Evolutionary conservation across 305 asterid species (phyloP).

Genomic region (Solanum aculeatissimum): DNA sequence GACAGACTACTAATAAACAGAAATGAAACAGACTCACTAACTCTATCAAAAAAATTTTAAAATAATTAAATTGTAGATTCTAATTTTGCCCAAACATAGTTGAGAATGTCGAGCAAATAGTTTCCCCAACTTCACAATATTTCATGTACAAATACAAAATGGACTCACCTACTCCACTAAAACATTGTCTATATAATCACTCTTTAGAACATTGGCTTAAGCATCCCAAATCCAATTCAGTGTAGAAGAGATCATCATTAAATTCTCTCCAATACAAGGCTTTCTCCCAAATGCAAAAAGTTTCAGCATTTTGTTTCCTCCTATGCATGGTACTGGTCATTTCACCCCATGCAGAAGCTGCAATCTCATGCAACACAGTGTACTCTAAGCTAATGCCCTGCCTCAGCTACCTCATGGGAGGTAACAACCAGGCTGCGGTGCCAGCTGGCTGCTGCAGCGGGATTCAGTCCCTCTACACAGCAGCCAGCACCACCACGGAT

Average conservation of each 20-base stretch:
- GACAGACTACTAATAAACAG: background rate
- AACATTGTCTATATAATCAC: background rate
- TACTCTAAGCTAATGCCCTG: conserved; percentile 8
- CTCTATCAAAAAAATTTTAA: too few species aligned
- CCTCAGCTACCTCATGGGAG: conserved; percentile 4
- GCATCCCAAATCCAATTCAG: background rate
- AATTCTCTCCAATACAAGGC: background rate
- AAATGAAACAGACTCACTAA: background rate
- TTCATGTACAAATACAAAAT: background rate
- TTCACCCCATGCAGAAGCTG: conserved; percentile 7
- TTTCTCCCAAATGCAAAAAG: background rate
- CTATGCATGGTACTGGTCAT: background rate
- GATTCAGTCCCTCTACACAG: conserved; percentile 3
- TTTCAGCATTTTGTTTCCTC: background rate
- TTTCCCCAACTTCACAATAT: background rate
- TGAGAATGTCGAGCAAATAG: background rate
- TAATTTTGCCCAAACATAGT: background rate
- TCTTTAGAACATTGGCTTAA: background rate
- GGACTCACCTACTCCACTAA: background rate
- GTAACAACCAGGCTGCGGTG: background rate
- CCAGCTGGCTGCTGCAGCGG: conserved; percentile 8
- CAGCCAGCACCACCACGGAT: conserved; percentile 4
- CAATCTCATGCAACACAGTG: conserved; percentile 6
- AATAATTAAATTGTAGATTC: too few species aligned
- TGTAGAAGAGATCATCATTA: background rate